Percentiles rank a stretch among this genome's conserved stretches.
phyloP scores from a whole-genome alignment of 139 green algal genomes.

The Pleodorina starrii region DNA sequence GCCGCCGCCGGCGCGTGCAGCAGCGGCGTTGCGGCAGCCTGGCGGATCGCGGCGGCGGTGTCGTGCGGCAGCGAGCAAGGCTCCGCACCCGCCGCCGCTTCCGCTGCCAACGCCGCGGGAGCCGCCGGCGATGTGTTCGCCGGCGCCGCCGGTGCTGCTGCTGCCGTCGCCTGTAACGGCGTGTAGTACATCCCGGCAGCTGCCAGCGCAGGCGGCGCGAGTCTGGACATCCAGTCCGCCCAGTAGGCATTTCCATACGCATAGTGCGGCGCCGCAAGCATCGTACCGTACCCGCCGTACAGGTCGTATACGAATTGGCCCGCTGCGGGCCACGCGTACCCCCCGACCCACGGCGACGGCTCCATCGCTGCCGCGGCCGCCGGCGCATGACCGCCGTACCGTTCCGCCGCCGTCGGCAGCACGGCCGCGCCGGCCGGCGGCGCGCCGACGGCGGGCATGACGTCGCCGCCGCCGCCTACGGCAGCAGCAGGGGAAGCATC shows the following conservation, averaged over 20 bases:
- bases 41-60: not conserved
- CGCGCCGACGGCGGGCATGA: not conserved
- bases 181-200: not conserved
- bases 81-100: not conserved
- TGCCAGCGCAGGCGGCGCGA: not conserved
- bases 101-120: not conserved
- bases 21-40: not conserved
- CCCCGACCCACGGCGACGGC: not conserved
- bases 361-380: not conserved
- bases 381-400: not conserved
- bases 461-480: not conserved
- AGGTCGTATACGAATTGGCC: not conserved
- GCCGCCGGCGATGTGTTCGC: no score
- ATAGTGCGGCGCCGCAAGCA: not conserved
- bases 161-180: not conserved
- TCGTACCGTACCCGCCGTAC: not conserved
- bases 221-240: not conserved
- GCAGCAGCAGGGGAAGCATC: no score
- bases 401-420: not conserved
- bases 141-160: not conserved
- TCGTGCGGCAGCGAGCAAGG: not conserved
- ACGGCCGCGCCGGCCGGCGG: not conserved
- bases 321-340: not conserved
- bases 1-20: not conserved
- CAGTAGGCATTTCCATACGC: not conserved